Conservation (phyloP, 805 yeast species). For the Pichia kluyveri region DNA sequence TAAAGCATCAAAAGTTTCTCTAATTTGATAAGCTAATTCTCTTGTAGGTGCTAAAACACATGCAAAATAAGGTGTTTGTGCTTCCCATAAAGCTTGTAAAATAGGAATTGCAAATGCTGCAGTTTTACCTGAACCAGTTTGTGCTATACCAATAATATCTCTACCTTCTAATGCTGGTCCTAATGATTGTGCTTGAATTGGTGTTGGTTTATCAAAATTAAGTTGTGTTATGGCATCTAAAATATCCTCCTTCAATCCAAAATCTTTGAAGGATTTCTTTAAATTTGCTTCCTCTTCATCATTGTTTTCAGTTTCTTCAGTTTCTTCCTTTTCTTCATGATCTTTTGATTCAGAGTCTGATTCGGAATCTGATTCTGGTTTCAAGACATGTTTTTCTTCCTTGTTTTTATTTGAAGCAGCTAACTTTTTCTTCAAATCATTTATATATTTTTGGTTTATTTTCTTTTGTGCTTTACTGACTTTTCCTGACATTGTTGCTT, state of each 20-base stretch:
- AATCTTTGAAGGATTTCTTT: constrained; percentile 35
- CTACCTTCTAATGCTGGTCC: constrained; percentile 87
- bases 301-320: constrained; percentile 4
- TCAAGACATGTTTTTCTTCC: constrained; percentile 18
- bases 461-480: constrained; percentile 8
- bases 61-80: constrained; percentile 81
- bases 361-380: constrained; percentile 18
- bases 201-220: constrained; percentile 79
- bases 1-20: constrained; percentile 90
- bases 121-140: constrained; percentile 96
- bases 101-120: constrained; percentile 98
- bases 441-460: constrained; percentile 16
- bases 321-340: constrained; percentile 8
- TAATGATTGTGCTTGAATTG: constrained; percentile 85
- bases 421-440: constrained; percentile 23
- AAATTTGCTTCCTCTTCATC: constrained; percentile 8
- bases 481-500: neutral
- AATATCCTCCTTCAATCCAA: constrained; percentile 68
- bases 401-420: constrained; percentile 8
- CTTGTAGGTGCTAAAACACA: constrained; percentile 83
- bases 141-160: constrained; percentile 93
- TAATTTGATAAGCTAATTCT: constrained; percentile 80
- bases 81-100: constrained; percentile 82
- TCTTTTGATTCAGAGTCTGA: constrained; percentile 8
- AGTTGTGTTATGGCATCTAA: constrained; percentile 69